Percentiles rank a stretch among this genome's conserved stretches.
Evolutionary conservation across 116 monocot species (phyloP).

Genomic region (Papilionanthe hybrid): DNA sequence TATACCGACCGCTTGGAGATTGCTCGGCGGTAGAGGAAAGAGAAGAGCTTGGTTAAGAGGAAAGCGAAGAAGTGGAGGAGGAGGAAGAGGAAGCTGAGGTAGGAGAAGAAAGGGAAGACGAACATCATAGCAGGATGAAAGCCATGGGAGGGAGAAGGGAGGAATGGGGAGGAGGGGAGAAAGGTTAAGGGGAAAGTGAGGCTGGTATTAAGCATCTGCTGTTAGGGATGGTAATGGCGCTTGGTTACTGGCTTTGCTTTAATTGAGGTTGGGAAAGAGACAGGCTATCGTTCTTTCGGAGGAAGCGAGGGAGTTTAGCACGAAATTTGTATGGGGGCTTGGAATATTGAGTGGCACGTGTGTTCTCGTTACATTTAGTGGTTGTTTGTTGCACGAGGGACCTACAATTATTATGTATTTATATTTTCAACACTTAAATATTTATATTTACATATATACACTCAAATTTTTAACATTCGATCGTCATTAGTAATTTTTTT

Average conservation of each 20-base stretch:
- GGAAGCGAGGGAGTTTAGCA: neutral
- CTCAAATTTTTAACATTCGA: no score
- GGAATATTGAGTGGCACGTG: neutral
- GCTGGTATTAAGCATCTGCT: slow-evolving; percentile 18
- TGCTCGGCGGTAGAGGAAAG: slow-evolving; percentile 14
- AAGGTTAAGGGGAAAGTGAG: neutral
- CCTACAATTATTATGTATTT: no score
- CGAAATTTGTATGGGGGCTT: neutral
- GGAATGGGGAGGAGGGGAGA: neutral
- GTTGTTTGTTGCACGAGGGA: no score
- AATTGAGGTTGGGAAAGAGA: neutral
- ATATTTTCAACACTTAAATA: no score
- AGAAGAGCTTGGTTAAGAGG: slow-evolving; percentile 51
- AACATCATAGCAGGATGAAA: slow-evolving; percentile 13
- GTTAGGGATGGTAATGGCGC: neutral
- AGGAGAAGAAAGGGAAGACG: slow-evolving; percentile 25
- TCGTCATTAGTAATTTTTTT: no score
- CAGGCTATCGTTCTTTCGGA: neutral
- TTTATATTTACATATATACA: no score
- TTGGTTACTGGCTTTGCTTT: neutral
- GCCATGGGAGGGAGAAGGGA: slow-evolving; percentile 22
- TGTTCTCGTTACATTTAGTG: neutral
- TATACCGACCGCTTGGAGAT: slow-evolving; percentile 11
- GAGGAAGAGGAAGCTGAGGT: slow-evolving; percentile 34
- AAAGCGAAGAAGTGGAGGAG: slow-evolving; percentile 27